Conservation (phyloP, 768 basidiomycete genomes). For the Leucosporidium yakuticum region DNA sequence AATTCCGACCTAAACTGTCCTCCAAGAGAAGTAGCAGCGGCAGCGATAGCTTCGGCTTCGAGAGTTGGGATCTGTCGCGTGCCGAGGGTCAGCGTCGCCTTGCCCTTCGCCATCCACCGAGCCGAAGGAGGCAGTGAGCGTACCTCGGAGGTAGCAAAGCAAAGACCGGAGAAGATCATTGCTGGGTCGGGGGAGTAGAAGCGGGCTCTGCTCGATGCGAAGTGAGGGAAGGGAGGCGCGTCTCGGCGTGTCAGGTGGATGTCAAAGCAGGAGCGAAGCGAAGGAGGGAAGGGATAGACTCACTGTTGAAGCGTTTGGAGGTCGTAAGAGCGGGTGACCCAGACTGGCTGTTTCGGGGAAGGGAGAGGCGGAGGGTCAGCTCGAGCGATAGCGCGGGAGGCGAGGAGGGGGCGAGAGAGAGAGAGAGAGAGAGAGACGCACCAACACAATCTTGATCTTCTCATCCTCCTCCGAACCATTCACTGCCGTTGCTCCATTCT, state of each 20-base stretch:
- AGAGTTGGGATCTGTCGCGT: conserved; percentile 41
- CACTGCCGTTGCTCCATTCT: neutral
- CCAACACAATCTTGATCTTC: conserved; percentile 19
- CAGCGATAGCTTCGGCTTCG: conserved; percentile 67
- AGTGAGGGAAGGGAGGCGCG: conserved; percentile 43
- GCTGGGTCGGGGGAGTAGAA: conserved; percentile 71
- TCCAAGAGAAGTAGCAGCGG: conserved; percentile 66
- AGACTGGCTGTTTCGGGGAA: conserved; percentile 41
- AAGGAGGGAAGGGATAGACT: conserved; percentile 34
- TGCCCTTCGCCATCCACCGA: neutral
- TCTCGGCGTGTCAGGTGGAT: neutral
- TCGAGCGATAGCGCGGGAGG: too few species aligned
- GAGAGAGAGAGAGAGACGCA: neutral
- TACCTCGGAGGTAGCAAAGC: conserved; percentile 66
- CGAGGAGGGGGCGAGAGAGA: neutral
- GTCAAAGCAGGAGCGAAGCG: neutral
- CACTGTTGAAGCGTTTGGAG: conserved; percentile 58
- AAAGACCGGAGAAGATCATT: conserved; percentile 75
- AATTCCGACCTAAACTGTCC: conserved; percentile 73
- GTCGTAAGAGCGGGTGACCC: conserved; percentile 64
- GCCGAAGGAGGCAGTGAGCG: conserved; percentile 29
- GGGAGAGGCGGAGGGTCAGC: too few species aligned
- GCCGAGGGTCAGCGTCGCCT: too few species aligned
- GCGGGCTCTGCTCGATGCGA: conserved; percentile 35
- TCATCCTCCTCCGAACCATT: neutral